phyloP scores from a whole-genome alignment of 2,329 filamentous ascomycete species.

The Monilinia aucupariae region DNA sequence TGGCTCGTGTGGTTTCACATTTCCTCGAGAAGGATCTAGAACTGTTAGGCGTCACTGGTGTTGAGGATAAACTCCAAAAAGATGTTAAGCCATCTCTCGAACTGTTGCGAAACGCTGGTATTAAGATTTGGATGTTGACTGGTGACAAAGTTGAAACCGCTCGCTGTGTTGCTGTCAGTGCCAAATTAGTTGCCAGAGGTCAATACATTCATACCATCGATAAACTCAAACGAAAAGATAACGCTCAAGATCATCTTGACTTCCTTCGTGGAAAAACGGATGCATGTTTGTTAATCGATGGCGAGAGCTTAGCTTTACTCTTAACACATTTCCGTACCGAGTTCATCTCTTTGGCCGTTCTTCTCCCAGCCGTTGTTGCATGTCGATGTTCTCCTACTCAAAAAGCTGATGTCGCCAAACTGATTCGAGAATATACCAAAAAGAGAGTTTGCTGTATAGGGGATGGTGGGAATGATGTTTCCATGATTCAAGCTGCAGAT shows the following conservation, averaged over 20 bases:
- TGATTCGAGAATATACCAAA: conserved; percentile 87
- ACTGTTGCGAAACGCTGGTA: conserved; percentile 89
- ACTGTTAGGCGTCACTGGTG: conserved; percentile 91
- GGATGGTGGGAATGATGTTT: conserved; percentile 96
- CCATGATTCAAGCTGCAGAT: conserved; percentile 98
- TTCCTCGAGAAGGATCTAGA: conserved; percentile 86
- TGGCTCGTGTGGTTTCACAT: conserved; percentile 73
- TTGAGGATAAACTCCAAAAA: conserved; percentile 92
- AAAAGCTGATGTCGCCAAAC: conserved; percentile 85
- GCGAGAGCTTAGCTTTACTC: conserved; percentile 80
- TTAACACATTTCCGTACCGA: conserved; percentile 74
- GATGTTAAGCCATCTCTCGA: conserved; percentile 96
- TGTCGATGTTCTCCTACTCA: conserved; percentile 96
- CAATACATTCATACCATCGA: conserved; percentile 94
- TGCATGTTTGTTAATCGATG: conserved; percentile 85
- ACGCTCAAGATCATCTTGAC: conserved; percentile 81
- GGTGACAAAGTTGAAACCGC: conserved; percentile 98
- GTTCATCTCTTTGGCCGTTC: conserved; percentile 84
- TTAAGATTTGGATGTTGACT: conserved; percentile 99
- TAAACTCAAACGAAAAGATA: conserved; percentile 76
- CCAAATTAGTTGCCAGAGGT: conserved; percentile 85
- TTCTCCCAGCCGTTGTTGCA: conserved; percentile 85
- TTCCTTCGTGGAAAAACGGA: conserved; percentile 85
- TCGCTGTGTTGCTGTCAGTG: conserved; percentile 89
- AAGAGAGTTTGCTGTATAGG: conserved; percentile 97